Evolutionary conservation across 768 basidiomycete genomes (phyloP), one percentile per base, ranked within the genome.

Genomic region (Mycena olivaceomarginata): DNA sequence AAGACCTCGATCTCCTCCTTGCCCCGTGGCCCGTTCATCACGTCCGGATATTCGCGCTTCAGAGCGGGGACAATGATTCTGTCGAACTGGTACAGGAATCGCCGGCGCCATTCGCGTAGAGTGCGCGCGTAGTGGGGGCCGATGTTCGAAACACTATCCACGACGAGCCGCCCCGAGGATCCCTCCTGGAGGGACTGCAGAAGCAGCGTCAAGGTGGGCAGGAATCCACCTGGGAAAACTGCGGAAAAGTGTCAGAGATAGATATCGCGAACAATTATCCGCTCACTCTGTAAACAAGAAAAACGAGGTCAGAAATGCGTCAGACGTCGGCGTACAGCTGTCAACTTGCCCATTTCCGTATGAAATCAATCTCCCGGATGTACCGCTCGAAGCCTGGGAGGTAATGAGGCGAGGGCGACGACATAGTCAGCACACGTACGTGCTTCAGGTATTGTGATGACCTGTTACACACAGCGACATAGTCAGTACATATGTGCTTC

Each of bases 161-260:
- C 89, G 25, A 93, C 85, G 57, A 95, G 89, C 10, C 87, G 86
- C 12, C 91, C 91, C 22, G 87, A 82, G 7, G 92, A 88, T 22
- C 93, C 94, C 9, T 85, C 83, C 39, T 86, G 78, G 77, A 93
- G 84, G 10, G 90, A 89, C 63, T 90, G 85, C 16, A 93, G 82
- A 41, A 94, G 89, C 70, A 89, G 88, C 13, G 93, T 91, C 18
- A 94, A 83, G 0, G 92, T 93, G 0, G 95, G 94, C 9, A 95
- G 86, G 83, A 93, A 91, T 0, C 93, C 93, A 5, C 94, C 93
- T 3, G 94, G 94, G 85, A 95, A 95, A 79, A 94, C 91, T 92
- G 78, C 11, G 65, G 56, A 68, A 48, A 60, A 59, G 63, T 16
- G 57, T 68, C 65, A 69, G 46, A 43, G 31, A 6, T 46, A 56